These are phyloP conservation scores for Naganishia liquefaciens DNA, from an alignment of 1,284 basidiomycete genomes.

Conservation along the genomic window DNA sequence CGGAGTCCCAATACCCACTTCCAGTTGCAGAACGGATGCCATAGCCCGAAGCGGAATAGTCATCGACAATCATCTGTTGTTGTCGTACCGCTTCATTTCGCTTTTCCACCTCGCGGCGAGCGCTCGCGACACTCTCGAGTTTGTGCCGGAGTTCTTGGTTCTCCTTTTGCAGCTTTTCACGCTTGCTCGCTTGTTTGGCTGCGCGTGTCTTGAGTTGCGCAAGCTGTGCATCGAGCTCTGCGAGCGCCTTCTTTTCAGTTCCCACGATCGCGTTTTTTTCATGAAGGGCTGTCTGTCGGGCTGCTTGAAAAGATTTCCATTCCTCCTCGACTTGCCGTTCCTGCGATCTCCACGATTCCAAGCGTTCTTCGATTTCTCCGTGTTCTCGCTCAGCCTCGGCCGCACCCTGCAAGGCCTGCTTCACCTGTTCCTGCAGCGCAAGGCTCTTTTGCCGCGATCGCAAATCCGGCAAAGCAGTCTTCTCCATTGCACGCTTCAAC, in stretches of 20 bases:
- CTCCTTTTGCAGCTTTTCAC: constrained; percentile 54
- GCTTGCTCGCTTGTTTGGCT: constrained; percentile 68
- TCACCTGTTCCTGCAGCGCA: constrained; percentile 54
- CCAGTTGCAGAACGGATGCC: background rate
- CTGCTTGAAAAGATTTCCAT: constrained; percentile 39
- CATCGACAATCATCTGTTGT: constrained; percentile 31
- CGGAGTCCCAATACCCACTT: constrained; percentile 20
- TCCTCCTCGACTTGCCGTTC: constrained; percentile 39
- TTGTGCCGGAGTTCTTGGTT: constrained; percentile 45
- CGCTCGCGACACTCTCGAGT: constrained; percentile 47
- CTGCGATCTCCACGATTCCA: constrained; percentile 42
- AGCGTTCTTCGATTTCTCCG: constrained; percentile 40
- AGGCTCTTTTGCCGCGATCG: constrained; percentile 52
- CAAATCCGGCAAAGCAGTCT: constrained; percentile 50
- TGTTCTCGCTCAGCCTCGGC: constrained; percentile 48
- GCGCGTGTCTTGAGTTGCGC: constrained; percentile 63
- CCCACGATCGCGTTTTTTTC: constrained; percentile 45
- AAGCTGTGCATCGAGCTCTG: constrained; percentile 50
- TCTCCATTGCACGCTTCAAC: constrained; percentile 52
- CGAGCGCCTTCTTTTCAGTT: constrained; percentile 42
- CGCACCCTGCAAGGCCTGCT: constrained; percentile 51
- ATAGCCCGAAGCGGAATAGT: constrained; percentile 22
- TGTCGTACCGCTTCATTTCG: constrained; percentile 42
- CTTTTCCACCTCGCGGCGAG: constrained; percentile 45
- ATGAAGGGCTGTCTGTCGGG: constrained; percentile 38